These are phyloP conservation scores for Trametes sp. DNA, from an alignment of 1,284 basidiomycete species.

Conservation along the genomic window DNA sequence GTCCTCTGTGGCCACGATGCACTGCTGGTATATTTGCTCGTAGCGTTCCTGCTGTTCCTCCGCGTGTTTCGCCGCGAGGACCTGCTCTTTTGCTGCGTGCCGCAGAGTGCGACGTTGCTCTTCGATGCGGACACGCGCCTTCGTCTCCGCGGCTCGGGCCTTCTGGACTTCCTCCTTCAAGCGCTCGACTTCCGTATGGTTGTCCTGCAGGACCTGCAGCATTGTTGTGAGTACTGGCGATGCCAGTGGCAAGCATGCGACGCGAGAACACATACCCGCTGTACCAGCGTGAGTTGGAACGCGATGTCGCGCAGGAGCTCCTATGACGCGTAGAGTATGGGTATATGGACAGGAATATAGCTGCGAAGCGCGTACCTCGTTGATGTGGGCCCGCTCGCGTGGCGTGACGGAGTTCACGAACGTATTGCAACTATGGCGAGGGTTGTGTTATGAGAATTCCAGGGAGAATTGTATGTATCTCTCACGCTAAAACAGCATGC, in stretches of 20 bases:
- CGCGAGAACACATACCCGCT: slow-evolving; percentile 14
- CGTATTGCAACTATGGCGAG: slow-evolving; percentile 26
- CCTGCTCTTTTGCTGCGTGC: slow-evolving; percentile 13
- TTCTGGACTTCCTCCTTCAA: slow-evolving; percentile 8
- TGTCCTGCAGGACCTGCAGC: slow-evolving; percentile 16
- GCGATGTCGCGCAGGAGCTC: slow-evolving; percentile 22
- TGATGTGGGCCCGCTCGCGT: slow-evolving; percentile 24
- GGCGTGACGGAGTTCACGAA: slow-evolving; percentile 29
- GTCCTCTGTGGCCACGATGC: slow-evolving; percentile 18
- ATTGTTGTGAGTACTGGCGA: background rate
- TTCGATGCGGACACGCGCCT: slow-evolving; percentile 12
- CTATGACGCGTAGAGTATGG: background rate
- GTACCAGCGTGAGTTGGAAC: slow-evolving; percentile 26
- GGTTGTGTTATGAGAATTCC: no score
- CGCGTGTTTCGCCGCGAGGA: background rate
- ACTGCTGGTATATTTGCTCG: slow-evolving; percentile 16
- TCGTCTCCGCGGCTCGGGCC: slow-evolving; percentile 4
- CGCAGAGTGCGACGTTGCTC: slow-evolving; percentile 5
- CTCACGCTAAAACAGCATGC: slow-evolving; percentile 24
- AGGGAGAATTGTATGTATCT: background rate
- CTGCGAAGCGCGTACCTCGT: slow-evolving; percentile 16
- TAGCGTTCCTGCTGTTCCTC: slow-evolving; percentile 13
- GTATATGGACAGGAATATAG: background rate
- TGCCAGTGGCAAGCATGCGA: background rate
- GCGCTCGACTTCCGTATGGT: slow-evolving; percentile 9